Evolutionary conservation across 495 filamentous ascomycete species (phyloP).

Genomic region (Bryoglossum gracile): DNA sequence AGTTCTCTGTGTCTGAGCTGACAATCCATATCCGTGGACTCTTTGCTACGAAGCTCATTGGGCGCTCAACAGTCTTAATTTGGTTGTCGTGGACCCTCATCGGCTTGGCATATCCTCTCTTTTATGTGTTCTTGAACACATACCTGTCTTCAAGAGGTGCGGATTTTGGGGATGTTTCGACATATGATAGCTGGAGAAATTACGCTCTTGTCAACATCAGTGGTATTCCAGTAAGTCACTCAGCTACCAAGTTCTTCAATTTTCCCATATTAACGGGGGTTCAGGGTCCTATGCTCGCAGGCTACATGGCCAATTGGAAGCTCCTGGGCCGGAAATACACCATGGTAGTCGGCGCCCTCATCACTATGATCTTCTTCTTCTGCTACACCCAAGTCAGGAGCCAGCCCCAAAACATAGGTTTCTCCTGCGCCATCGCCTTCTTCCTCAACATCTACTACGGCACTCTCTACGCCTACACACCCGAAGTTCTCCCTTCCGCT

Average conservation of each 20-base stretch:
- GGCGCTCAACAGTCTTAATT: slow-evolving; percentile 53
- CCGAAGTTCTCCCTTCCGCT: slow-evolving; percentile 55
- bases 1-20: slow-evolving; percentile 44
- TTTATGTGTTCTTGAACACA: slow-evolving; percentile 57
- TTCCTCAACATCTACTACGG: slow-evolving; percentile 67
- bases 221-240: slow-evolving; percentile 40
- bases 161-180: slow-evolving; percentile 33
- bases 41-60: slow-evolving; percentile 53
- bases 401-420: slow-evolving; percentile 52
- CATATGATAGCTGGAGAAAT: slow-evolving; percentile 61
- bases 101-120: slow-evolving; percentile 61
- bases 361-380: slow-evolving; percentile 63
- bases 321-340: slow-evolving; percentile 56
- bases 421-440: slow-evolving; percentile 60
- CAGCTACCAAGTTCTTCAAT: not conserved
- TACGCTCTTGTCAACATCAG: slow-evolving; percentile 61
- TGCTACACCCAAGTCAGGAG: slow-evolving; percentile 58
- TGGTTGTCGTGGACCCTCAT: slow-evolving; percentile 67
- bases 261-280: not conserved
- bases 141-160: slow-evolving; percentile 44
- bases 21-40: slow-evolving; percentile 54
- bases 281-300: slow-evolving; percentile 55
- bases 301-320: slow-evolving; percentile 51
- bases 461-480: slow-evolving; percentile 59
- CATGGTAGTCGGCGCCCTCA: slow-evolving; percentile 55